phyloP scores from a whole-genome alignment of 805 yeast genomes.

The Saccharomycopsis malanga region DNA sequence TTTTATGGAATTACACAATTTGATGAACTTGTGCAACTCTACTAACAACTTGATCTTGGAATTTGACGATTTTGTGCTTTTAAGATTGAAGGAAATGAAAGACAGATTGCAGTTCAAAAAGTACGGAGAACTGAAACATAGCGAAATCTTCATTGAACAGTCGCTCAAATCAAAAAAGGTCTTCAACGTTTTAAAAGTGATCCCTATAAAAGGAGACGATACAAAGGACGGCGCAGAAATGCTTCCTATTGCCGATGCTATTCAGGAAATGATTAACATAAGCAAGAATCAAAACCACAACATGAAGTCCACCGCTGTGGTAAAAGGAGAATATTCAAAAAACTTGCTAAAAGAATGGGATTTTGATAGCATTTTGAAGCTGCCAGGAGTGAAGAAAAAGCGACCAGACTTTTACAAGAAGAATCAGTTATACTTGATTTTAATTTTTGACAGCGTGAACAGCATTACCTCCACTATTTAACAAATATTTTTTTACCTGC shows the following conservation, averaged over 20 bases:
- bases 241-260: conserved; percentile 34
- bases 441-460: conserved; percentile 39
- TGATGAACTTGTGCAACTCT: conserved; percentile 18
- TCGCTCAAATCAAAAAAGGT: conserved; percentile 7
- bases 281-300: conserved; percentile 32
- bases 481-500: neutral
- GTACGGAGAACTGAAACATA: neutral
- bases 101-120: conserved; percentile 10
- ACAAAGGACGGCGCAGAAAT: conserved; percentile 5
- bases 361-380: conserved; percentile 25
- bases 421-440: conserved; percentile 29
- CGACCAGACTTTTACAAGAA: conserved; percentile 34
- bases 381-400: conserved; percentile 25
- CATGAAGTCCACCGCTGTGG: conserved; percentile 39
- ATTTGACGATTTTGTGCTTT: conserved; percentile 17
- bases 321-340: conserved; percentile 39
- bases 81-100: conserved; percentile 11
- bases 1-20: conserved; percentile 11
- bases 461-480: conserved; percentile 25
- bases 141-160: conserved; percentile 17
- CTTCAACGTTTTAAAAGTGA: conserved; percentile 37
- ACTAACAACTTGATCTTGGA: conserved; percentile 18
- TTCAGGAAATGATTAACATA: conserved; percentile 42
- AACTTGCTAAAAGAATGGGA: conserved; percentile 40
- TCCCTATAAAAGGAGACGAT: conserved; percentile 33